phyloP scores from a whole-genome alignment of 2,329 filamentous ascomycete species.

The Fusarium bulbicola region DNA sequence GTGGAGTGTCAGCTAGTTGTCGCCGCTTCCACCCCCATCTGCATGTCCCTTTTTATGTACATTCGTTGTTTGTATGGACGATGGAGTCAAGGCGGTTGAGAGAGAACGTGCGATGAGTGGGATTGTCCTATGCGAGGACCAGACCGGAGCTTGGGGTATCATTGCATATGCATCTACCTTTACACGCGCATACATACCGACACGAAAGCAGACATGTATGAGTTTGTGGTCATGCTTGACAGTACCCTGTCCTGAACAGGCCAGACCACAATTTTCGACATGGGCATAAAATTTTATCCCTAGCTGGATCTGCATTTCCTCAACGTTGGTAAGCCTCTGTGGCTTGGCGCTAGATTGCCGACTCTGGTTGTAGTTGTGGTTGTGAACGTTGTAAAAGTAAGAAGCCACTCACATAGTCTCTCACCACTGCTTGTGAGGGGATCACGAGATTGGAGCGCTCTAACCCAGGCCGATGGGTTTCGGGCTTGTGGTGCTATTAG shows the following conservation, averaged over 20 bases:
- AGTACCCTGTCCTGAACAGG: constrained; percentile 8
- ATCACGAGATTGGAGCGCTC: constrained; percentile 41
- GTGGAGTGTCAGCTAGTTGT: constrained; percentile 31
- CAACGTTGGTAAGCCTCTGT: constrained; percentile 30
- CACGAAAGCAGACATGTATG: constrained; percentile 26
- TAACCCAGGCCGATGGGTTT: constrained; percentile 43
- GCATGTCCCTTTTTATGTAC: constrained; percentile 23
- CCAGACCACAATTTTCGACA: constrained; percentile 3
- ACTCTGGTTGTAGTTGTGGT: constrained; percentile 5
- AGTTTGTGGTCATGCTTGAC: constrained; percentile 13
- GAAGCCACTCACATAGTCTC: constrained; percentile 34
- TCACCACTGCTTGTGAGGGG: constrained; percentile 26
- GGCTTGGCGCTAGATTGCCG: constrained; percentile 30
- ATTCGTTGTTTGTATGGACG: constrained; percentile 12
- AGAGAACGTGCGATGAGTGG: constrained; percentile 42
- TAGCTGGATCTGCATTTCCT: constrained; percentile 23
- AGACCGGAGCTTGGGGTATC: constrained; percentile 37
- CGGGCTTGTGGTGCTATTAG: constrained; percentile 37
- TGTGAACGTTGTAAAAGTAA: constrained; percentile 39
- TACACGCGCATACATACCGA: constrained; percentile 39
- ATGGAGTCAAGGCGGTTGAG: constrained; percentile 37
- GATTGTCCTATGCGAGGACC: constrained; percentile 39
- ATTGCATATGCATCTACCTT: constrained; percentile 42
- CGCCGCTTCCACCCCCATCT: constrained; percentile 27
- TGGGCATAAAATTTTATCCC: constrained; percentile 20